Percentiles rank a stretch among this genome's conserved stretches.
Evolutionary conservation across 1,284 basidiomycete species (phyloP).

Genomic region (Cutaneotrichosporon mucoides): DNA sequence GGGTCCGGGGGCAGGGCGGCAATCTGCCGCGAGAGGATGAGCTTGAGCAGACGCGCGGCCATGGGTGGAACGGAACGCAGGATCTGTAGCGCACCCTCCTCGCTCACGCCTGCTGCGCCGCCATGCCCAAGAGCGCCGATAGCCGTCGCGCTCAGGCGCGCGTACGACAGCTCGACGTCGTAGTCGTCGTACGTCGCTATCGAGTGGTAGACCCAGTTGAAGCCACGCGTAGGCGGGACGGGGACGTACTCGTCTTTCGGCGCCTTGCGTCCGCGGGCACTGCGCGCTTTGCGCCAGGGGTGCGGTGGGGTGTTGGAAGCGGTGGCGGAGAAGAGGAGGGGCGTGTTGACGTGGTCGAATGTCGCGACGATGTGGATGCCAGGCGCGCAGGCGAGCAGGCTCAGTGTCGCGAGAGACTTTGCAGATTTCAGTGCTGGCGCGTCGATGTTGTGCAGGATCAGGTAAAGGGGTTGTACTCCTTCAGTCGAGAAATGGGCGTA

Average conservation of each 20-base stretch:
- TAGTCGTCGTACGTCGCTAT: constrained; percentile 76
- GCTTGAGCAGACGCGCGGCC: constrained; percentile 69
- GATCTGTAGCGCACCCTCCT: constrained; percentile 76
- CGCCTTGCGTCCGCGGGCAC: too few relatives aligned
- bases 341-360: constrained; percentile 75
- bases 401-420: constrained; percentile 58
- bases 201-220: constrained; percentile 84
- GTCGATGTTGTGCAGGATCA: constrained; percentile 86
- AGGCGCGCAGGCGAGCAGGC: constrained; percentile 64
- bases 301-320: constrained; percentile 35
- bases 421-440: constrained; percentile 61
- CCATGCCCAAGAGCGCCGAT: constrained; percentile 34
- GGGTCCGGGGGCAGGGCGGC: constrained; percentile 54
- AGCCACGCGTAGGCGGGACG: constrained; percentile 52
- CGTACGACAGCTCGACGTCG: constrained; percentile 64
- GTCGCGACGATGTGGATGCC: constrained; percentile 75
- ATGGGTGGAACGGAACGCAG: constrained; percentile 80
- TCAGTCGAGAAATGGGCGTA: constrained; percentile 57
- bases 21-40: constrained; percentile 66
- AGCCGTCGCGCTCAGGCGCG: constrained; percentile 30
- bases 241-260: neutral
- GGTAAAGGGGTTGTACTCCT: constrained; percentile 56
- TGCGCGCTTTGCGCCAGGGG: neutral
- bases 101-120: constrained; percentile 56
- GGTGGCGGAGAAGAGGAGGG: constrained; percentile 61